Evolutionary conservation across 1,284 basidiomycete species (phyloP).

Genomic region (Boletus smithii): DNA sequence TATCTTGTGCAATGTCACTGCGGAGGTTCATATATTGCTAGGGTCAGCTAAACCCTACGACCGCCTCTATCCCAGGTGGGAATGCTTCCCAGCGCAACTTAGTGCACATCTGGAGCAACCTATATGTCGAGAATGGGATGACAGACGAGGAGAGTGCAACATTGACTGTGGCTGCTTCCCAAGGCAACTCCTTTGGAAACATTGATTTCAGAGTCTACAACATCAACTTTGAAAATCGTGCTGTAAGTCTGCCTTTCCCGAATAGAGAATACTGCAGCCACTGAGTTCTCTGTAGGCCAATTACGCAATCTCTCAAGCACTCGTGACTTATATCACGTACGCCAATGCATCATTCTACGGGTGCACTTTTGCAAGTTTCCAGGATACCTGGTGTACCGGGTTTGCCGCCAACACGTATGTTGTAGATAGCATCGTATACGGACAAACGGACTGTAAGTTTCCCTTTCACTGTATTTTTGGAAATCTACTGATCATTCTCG

Average conservation of each 20-base stretch:
- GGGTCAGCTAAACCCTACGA: slow-evolving; percentile 49
- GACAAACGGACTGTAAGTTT: slow-evolving; percentile 58
- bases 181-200: slow-evolving; percentile 52
- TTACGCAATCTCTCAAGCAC: slow-evolving; percentile 55
- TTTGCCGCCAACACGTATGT: slow-evolving; percentile 57
- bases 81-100: slow-evolving; percentile 36
- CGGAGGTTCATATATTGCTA: slow-evolving; percentile 20
- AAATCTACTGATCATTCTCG: slow-evolving; percentile 4
- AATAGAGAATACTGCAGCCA: neutral
- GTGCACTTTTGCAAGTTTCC: slow-evolving; percentile 58
- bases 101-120: slow-evolving; percentile 52
- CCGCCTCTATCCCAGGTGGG: slow-evolving; percentile 28
- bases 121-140: slow-evolving; percentile 41
- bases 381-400: slow-evolving; percentile 68
- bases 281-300: slow-evolving; percentile 42
- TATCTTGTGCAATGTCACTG: neutral
- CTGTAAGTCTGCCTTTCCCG: slow-evolving; percentile 38
- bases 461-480: slow-evolving; percentile 11
- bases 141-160: slow-evolving; percentile 55
- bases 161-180: slow-evolving; percentile 49
- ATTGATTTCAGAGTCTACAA: slow-evolving; percentile 63
- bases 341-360: slow-evolving; percentile 69
- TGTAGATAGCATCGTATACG: slow-evolving; percentile 59
- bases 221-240: slow-evolving; percentile 64
- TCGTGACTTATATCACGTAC: slow-evolving; percentile 57